Evolutionary conservation across 345 rosid genomes (phyloP).

Genomic region (Dipteronia dyeriana): DNA sequence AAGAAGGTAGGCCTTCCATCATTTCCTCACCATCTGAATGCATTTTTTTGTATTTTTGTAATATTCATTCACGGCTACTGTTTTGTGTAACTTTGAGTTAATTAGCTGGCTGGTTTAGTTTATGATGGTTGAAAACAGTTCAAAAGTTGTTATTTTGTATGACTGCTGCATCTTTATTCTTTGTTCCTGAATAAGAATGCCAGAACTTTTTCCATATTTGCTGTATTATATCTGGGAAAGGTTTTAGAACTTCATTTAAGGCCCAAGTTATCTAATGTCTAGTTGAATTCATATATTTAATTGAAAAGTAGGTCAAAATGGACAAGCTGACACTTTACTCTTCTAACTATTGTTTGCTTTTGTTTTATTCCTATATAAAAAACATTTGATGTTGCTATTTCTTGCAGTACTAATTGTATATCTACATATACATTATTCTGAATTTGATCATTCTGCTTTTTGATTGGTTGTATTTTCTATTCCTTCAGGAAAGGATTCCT

Average conservation of each 20-base stretch:
- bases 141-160: not conserved
- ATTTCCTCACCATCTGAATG: not conserved
- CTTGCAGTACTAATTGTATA: not conserved
- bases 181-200: not conserved
- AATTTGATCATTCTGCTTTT: not conserved
- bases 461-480: conserved; percentile 17
- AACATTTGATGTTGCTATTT: not conserved
- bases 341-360: not conserved
- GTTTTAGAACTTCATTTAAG: not conserved
- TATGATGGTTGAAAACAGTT: not conserved
- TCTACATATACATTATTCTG: conserved; percentile 2
- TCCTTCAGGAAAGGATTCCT: conserved; percentile 81
- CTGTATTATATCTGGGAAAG: not conserved
- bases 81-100: not conserved
- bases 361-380: not conserved
- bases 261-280: not conserved
- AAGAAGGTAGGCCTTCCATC: conserved; percentile 54
- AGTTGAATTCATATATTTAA: not conserved
- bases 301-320: not conserved
- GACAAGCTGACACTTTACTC: not conserved
- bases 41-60: not conserved
- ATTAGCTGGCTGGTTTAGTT: not conserved
- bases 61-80: not conserved
- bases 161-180: not conserved
- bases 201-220: not conserved